Evolutionary conservation across 1,139 yeast genomes (phyloP).

Genomic region (Groenewaldozyma auringiensis): DNA sequence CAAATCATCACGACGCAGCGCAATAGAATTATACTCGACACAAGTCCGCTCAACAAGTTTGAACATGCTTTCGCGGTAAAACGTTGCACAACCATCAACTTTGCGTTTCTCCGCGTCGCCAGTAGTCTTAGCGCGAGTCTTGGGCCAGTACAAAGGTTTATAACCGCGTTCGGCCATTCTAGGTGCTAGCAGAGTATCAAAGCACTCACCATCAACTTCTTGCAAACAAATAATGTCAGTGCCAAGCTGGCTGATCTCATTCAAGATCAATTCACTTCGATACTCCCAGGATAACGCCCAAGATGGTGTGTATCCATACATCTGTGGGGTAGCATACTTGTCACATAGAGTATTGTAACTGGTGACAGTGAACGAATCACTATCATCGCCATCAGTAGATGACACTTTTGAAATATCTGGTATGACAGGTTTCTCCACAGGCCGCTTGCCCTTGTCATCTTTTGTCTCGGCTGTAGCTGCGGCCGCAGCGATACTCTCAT

Average conservation of each 20-base stretch:
- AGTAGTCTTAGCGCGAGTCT: constrained; percentile 92
- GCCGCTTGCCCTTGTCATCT: background rate
- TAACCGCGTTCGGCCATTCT: constrained; percentile 67
- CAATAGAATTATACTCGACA: constrained; percentile 81
- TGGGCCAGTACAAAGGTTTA: constrained; percentile 72
- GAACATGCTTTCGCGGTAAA: constrained; percentile 65
- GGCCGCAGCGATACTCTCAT: constrained; percentile 13
- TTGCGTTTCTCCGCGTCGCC: constrained; percentile 66
- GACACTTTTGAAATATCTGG: constrained; percentile 10
- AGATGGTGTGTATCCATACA: constrained; percentile 91
- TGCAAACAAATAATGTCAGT: constrained; percentile 86
- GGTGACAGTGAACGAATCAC: constrained; percentile 54
- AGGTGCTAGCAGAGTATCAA: constrained; percentile 81
- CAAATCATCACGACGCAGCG: constrained; percentile 81
- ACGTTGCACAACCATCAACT: constrained; percentile 97
- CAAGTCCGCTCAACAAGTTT: constrained; percentile 61
- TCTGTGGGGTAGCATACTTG: constrained; percentile 84
- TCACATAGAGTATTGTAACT: constrained; percentile 92
- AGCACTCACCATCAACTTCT: constrained; percentile 87
- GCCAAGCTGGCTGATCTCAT: constrained; percentile 57
- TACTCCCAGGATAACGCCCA: constrained; percentile 98
- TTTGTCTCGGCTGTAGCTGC: constrained; percentile 21
- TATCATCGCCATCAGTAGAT: background rate
- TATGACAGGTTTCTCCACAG: background rate
- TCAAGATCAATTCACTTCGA: constrained; percentile 65